A percentile compares a stretch with the other conserved stretches of the same genome.
Conservation (phyloP, 768 basidiomycete species). For the Lentinula sp. region DNA sequence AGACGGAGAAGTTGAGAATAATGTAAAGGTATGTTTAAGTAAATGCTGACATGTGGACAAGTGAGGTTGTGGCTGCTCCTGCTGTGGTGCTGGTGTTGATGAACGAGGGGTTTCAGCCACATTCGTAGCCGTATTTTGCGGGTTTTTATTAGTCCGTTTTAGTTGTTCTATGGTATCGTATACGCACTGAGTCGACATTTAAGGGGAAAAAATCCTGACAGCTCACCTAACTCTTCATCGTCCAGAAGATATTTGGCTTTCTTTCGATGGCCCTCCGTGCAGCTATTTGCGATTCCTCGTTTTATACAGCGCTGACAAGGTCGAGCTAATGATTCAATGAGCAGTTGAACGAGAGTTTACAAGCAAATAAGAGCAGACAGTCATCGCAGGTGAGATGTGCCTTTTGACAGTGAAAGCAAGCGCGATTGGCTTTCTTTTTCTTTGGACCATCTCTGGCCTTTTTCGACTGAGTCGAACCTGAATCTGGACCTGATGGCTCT, state of each 20-base stretch:
- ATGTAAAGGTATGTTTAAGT: neutral
- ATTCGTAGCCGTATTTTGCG: neutral
- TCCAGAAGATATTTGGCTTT: constrained; percentile 97
- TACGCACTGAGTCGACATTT: constrained; percentile 28
- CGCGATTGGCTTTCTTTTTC: constrained; percentile 93
- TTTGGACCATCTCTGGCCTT: constrained; percentile 73
- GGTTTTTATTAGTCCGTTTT: constrained; percentile 34
- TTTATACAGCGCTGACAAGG: constrained; percentile 96
- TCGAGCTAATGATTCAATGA: constrained; percentile 53
- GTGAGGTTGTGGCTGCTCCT: constrained; percentile 23
- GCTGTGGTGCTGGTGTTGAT: constrained; percentile 21
- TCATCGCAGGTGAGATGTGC: constrained; percentile 99
- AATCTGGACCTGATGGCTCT: constrained; percentile 48
- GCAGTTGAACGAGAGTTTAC: neutral
- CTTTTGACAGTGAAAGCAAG: constrained; percentile 95
- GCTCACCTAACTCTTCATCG: constrained; percentile 84
- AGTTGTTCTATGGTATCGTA: constrained; percentile 32
- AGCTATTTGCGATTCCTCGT: constrained; percentile 83
- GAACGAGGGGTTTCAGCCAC: neutral
- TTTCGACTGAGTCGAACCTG: constrained; percentile 25
- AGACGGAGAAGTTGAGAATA: constrained; percentile 9
- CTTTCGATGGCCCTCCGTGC: constrained; percentile 93
- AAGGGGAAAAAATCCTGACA: constrained; percentile 7
- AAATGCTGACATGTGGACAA: constrained; percentile 24
- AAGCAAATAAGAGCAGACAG: constrained; percentile 47